phyloP scores from a whole-genome alignment of 768 basidiomycete species.

The Leccinum disarticulatum region DNA sequence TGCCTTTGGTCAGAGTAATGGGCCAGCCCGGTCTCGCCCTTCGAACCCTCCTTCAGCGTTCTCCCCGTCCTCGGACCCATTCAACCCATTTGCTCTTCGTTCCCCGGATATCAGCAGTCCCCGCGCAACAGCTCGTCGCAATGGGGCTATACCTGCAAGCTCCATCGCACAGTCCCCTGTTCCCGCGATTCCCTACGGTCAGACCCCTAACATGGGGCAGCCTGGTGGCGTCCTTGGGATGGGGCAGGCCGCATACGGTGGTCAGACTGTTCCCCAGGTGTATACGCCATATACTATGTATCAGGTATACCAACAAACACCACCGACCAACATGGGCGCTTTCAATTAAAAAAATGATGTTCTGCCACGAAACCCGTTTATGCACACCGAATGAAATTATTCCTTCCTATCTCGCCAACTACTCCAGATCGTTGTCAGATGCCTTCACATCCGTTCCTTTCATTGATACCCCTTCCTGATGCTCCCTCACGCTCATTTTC shows the following conservation, averaged over 20 bases:
- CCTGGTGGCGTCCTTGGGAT: constrained; percentile 59
- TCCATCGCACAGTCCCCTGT: constrained; percentile 29
- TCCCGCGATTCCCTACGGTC: constrained; percentile 52
- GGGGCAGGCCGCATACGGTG: constrained; percentile 64
- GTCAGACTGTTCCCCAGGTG: constrained; percentile 59
- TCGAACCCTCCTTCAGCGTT: constrained; percentile 46
- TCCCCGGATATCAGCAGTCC: constrained; percentile 54
- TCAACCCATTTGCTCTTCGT: constrained; percentile 56
- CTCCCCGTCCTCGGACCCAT: constrained; percentile 53
- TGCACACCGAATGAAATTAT: constrained; percentile 34
- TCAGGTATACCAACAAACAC: constrained; percentile 77
- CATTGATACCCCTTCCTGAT: constrained; percentile 29
- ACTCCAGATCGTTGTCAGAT: constrained; percentile 28
- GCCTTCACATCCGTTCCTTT: constrained; percentile 26
- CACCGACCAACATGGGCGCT: constrained; percentile 70
- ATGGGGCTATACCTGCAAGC: constrained; percentile 36
- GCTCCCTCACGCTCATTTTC: constrained; percentile 24
- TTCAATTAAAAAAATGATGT: constrained; percentile 52
- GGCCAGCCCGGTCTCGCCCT: constrained; percentile 46
- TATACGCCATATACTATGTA: constrained; percentile 81
- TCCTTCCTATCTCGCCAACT: constrained; percentile 31
- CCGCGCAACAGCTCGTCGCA: constrained; percentile 47
- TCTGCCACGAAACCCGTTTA: constrained; percentile 37
- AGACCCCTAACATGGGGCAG: constrained; percentile 61
- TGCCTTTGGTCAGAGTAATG: constrained; percentile 45